These are phyloP conservation scores for Coniochaeta prunicola DNA, from an alignment of 2,329 filamentous ascomycete genomes.

Conservation along the genomic window DNA sequence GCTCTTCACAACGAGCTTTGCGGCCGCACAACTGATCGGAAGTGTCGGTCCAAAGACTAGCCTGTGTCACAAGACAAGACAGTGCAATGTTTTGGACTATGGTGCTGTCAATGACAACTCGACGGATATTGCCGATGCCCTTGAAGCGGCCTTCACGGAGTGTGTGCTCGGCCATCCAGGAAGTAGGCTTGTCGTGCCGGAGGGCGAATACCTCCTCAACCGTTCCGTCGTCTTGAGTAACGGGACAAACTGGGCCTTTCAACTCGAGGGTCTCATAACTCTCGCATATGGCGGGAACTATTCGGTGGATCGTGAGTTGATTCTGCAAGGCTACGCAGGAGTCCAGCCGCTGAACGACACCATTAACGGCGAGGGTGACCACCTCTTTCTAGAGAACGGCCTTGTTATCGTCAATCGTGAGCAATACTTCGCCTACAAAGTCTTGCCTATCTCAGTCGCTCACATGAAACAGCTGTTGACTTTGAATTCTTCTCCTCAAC, in stretches of 20 bases:
- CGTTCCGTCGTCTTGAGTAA: conserved; percentile 18
- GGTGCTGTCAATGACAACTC: conserved; percentile 20
- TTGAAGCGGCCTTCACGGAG: conserved; percentile 17
- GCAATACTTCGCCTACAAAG: not conserved
- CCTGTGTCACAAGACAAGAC: conserved; percentile 16
- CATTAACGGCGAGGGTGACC: conserved; percentile 24
- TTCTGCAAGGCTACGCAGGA: conserved; percentile 21
- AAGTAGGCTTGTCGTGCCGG: conserved; percentile 18
- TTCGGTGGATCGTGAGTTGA: conserved; percentile 18
- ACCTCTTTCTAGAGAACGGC: conserved; percentile 19
- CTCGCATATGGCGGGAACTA: conserved; percentile 20
- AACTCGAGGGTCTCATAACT: conserved; percentile 24
- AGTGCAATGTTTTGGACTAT: conserved; percentile 25
- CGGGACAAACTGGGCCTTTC: conserved; percentile 25
- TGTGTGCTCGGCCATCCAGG: conserved; percentile 15
- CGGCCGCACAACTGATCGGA: too few species aligned
- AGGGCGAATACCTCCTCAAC: conserved; percentile 19
- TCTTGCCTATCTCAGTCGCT: not conserved
- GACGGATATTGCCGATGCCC: conserved; percentile 21
- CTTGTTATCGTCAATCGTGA: conserved; percentile 23
- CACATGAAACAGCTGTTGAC: conserved; percentile 17
- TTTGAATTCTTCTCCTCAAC: conserved; percentile 27
- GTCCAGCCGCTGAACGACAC: conserved; percentile 18
- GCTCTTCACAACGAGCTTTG: too few species aligned
- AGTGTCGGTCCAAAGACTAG: conserved; percentile 19